Conservation (phyloP, 192 early-diverging fungal species). For the Coemansia sp. region DNA sequence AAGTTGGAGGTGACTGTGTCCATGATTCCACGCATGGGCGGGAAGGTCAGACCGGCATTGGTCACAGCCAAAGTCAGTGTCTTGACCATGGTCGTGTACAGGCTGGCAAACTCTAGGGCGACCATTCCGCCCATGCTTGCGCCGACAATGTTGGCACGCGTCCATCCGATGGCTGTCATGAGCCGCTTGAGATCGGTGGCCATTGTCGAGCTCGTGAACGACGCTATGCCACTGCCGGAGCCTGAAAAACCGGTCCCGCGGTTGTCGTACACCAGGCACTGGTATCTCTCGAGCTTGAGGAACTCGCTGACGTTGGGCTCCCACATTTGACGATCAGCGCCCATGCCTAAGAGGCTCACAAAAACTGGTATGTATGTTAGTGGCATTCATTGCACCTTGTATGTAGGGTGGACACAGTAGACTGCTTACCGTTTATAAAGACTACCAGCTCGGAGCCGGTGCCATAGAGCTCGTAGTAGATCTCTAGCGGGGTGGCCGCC, state of each 20-base stretch:
- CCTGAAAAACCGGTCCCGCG: slow-evolving; percentile 70
- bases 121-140: slow-evolving; percentile 91
- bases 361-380: background rate
- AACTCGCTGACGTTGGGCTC: slow-evolving; percentile 60
- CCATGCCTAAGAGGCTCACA: slow-evolving; percentile 20
- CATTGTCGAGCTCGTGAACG: slow-evolving; percentile 28
- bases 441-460: slow-evolving; percentile 27
- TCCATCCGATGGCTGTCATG: slow-evolving; percentile 72
- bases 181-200: slow-evolving; percentile 68
- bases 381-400: background rate
- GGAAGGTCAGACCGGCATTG: slow-evolving; percentile 42
- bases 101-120: slow-evolving; percentile 66
- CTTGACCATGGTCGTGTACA: slow-evolving; percentile 60
- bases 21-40: slow-evolving; percentile 39
- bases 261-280: slow-evolving; percentile 78
- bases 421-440: slow-evolving; percentile 35
- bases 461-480: slow-evolving; percentile 55
- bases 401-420: background rate
- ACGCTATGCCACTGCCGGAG: background rate
- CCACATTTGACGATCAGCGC: slow-evolving; percentile 57
- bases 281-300: slow-evolving; percentile 61
- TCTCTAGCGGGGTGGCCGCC: background rate
- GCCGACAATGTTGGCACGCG: slow-evolving; percentile 71
- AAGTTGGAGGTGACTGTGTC: slow-evolving; percentile 38
- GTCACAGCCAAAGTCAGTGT: slow-evolving; percentile 48